These are phyloP conservation scores for Pleurotus tuber-regium DNA, from an alignment of 768 basidiomycete genomes.

Conservation along the genomic window DNA sequence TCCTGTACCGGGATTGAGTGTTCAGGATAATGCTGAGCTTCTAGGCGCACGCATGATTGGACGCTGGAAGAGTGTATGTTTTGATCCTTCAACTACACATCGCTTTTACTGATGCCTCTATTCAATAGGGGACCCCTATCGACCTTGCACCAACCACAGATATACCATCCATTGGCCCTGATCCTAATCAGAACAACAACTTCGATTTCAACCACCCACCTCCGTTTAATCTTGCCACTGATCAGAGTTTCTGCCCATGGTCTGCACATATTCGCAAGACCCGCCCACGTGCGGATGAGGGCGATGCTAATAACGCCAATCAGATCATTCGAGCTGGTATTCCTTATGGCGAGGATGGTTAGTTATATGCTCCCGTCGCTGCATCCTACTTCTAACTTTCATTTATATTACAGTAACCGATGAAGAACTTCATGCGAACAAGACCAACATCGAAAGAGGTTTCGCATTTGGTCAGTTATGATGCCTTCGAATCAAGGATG, in stretches of 20 bases:
- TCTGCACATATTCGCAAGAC: slow-evolving; percentile 5
- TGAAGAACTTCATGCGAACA: not conserved
- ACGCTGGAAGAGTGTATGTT: slow-evolving; percentile 6
- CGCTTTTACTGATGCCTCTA: not conserved
- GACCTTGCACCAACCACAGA: not conserved
- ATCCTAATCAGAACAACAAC: slow-evolving; percentile 3
- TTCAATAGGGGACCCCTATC: slow-evolving; percentile 1
- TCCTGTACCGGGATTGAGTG: not conserved
- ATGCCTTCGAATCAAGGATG: not conserved
- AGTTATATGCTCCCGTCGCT: not conserved
- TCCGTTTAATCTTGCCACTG: not conserved
- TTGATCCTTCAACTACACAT: not conserved
- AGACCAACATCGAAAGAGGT: not conserved
- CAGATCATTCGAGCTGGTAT: slow-evolving; percentile 1
- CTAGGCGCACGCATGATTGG: slow-evolving; percentile 6
- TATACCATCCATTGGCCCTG: not conserved
- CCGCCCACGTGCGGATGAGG: slow-evolving; percentile 3
- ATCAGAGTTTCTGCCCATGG: slow-evolving; percentile 1
- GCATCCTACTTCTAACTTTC: not conserved
- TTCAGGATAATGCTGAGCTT: not conserved
- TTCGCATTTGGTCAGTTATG: not conserved
- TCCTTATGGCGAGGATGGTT: slow-evolving; percentile 3
- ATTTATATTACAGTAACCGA: not conserved
- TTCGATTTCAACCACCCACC: slow-evolving; percentile 8
- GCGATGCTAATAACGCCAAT: not conserved